These are phyloP conservation scores for Amaranthus tricolor DNA, from an alignment of 179 eudicot species.

Conservation along the genomic window DNA sequence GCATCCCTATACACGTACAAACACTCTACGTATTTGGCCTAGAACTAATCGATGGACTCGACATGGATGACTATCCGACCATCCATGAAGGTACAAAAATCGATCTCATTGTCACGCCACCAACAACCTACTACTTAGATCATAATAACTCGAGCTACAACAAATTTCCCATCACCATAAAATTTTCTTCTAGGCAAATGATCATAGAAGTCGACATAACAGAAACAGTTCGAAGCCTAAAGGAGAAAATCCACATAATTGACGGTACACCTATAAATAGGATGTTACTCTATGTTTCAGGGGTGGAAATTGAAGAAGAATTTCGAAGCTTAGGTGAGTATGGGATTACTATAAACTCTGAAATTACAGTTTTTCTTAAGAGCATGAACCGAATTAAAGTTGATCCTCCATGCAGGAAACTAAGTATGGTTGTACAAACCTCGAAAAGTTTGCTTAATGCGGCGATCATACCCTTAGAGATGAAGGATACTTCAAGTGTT, in stretches of 20 bases:
- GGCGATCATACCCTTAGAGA: conserved; percentile 65
- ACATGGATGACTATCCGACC: conserved; percentile 72
- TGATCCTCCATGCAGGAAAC: conserved; percentile 55
- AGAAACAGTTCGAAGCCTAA: conserved; percentile 79
- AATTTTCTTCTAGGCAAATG: conserved; percentile 51
- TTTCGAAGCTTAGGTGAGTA: conserved; percentile 54
- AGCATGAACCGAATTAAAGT: conserved; percentile 46
- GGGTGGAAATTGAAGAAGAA: conserved; percentile 73
- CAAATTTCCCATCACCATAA: conserved; percentile 45
- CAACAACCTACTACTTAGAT: not conserved
- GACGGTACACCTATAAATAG: conserved; percentile 83
- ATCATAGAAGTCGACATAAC: conserved; percentile 59
- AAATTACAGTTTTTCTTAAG: conserved; percentile 57
- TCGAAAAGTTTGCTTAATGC: conserved; percentile 58
- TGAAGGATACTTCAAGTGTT: conserved; percentile 63
- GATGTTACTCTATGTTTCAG: conserved; percentile 53
- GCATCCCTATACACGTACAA: conserved; percentile 54
- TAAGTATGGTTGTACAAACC: conserved; percentile 68
- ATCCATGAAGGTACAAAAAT: conserved; percentile 64
- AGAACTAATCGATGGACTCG: conserved; percentile 77
- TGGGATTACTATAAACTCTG: conserved; percentile 52
- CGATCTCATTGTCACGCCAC: conserved; percentile 38
- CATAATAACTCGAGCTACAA: not conserved
- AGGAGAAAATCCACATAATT: conserved; percentile 86
- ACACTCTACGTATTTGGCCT: conserved; percentile 61